Evolutionary conservation across 1,284 basidiomycete species (phyloP).

Genomic region (Sporisorium iseilematis-ciliati): DNA sequence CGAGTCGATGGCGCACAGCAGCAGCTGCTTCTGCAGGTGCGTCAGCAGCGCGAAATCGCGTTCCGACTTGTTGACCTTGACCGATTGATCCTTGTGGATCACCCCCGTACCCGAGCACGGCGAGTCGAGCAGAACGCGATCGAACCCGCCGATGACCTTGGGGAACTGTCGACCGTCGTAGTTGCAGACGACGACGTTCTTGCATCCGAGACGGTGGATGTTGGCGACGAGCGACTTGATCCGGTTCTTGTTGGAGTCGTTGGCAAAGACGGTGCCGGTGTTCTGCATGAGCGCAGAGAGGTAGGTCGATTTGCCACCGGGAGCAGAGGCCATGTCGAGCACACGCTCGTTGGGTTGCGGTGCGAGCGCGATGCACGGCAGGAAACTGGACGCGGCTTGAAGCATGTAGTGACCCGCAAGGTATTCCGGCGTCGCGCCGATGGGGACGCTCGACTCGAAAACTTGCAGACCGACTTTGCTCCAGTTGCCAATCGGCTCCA

Average conservation of each 20-base stretch:
- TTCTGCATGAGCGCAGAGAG: slow-evolving; percentile 84
- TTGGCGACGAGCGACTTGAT: slow-evolving; percentile 98
- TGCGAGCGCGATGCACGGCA: slow-evolving; percentile 95
- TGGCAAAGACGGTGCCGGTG: slow-evolving; percentile 97
- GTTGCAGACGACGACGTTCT: slow-evolving; percentile 96
- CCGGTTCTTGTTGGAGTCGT: slow-evolving; percentile 93
- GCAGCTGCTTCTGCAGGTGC: slow-evolving; percentile 97
- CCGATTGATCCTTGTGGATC: slow-evolving; percentile 95
- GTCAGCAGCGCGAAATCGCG: slow-evolving; percentile 90
- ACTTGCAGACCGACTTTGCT: slow-evolving; percentile 97
- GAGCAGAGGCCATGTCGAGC: slow-evolving; percentile 98
- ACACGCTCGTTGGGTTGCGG: slow-evolving; percentile 94
- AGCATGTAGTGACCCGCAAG: slow-evolving; percentile 99
- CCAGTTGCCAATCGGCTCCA: slow-evolving; percentile 98
- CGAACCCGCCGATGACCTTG: slow-evolving; percentile 99
- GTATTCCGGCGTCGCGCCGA: slow-evolving; percentile 95
- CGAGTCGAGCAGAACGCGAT: slow-evolving; percentile 94
- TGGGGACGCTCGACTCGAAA: slow-evolving; percentile 94
- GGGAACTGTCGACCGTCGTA: slow-evolving; percentile 98
- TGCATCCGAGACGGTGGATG: slow-evolving; percentile 95
- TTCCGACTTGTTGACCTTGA: slow-evolving; percentile 98
- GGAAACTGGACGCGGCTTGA: slow-evolving; percentile 97
- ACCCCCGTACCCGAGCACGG: slow-evolving; percentile 99
- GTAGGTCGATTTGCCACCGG: slow-evolving; percentile 92
- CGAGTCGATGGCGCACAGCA: slow-evolving; percentile 97